These are phyloP conservation scores for Aspergillus coremiiformis DNA, from an alignment of 495 filamentous ascomycete species.

Conservation along the genomic window DNA sequence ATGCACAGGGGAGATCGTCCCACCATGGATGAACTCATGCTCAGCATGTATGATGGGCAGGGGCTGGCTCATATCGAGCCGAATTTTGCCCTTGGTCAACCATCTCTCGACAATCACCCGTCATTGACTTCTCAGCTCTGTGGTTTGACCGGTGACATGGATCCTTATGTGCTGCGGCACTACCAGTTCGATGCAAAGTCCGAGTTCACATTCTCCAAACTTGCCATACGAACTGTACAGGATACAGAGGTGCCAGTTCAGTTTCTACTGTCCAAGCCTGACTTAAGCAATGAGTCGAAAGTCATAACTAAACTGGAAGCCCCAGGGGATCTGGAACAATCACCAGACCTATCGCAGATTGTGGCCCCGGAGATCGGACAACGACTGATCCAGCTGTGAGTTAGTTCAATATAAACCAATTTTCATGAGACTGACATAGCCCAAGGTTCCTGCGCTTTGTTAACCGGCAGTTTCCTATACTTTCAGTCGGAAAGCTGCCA, in stretches of 20 bases:
- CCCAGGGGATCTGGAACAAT: not conserved
- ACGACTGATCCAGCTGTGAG: not conserved
- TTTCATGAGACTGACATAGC: not conserved
- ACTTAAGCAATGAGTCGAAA: not conserved
- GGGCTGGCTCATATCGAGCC: not conserved
- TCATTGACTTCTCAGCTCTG: not conserved
- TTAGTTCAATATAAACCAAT: not conserved
- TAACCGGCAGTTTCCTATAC: not conserved
- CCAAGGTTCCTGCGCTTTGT: not conserved
- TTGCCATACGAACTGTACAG: not conserved
- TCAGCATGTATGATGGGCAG: not conserved
- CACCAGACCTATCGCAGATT: not conserved
- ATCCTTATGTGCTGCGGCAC: slow-evolving; percentile 2
- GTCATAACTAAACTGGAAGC: not conserved
- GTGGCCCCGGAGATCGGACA: not conserved
- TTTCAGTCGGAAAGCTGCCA: not conserved
- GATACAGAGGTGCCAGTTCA: not conserved
- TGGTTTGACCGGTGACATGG: slow-evolving; percentile 1
- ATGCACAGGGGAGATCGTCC: not conserved
- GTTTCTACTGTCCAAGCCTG: slow-evolving; percentile 1
- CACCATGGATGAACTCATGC: not conserved
- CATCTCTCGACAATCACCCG: not conserved
- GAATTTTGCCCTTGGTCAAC: not conserved
- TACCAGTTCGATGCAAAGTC: not conserved
- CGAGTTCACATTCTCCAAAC: slow-evolving; percentile 1